phyloP scores from a whole-genome alignment of 345 rosid species.

The Populus alba region DNA sequence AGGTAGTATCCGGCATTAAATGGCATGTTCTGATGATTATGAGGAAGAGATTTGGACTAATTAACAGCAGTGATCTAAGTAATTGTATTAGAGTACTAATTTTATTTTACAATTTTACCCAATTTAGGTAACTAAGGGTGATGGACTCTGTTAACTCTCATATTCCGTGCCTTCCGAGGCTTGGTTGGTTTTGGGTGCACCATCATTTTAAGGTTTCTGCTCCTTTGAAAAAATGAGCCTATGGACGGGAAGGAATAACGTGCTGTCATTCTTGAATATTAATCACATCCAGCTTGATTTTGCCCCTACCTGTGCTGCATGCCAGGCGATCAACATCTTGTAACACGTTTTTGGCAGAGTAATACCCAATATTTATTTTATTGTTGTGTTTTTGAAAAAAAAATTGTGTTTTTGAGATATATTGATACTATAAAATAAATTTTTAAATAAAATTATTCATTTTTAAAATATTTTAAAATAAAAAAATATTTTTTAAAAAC shows the following conservation, averaged over 20 bases:
- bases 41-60: not conserved
- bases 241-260: not conserved
- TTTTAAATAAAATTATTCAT: too few species aligned
- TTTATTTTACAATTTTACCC: not conserved
- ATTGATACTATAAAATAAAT: too few species aligned
- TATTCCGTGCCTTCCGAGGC: not conserved
- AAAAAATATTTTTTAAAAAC: too few species aligned
- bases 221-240: not conserved
- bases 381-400: too few species aligned
- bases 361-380: too few species aligned
- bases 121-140: conserved; percentile 7
- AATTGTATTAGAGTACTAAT: not conserved
- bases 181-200: conserved; percentile 2
- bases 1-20: too few species aligned
- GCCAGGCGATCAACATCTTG: not conserved
- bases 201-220: not conserved
- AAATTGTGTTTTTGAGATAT: too few species aligned
- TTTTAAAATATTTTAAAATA: too few species aligned
- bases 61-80: not conserved
- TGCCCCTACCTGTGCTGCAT: not conserved
- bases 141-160: too few species aligned
- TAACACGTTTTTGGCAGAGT: not conserved
- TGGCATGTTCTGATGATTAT: too few species aligned
- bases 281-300: not conserved
- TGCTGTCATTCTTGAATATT: too few species aligned